phyloP scores from a whole-genome alignment of 106 monocot genomes.

The Platanthera zijinensis region DNA sequence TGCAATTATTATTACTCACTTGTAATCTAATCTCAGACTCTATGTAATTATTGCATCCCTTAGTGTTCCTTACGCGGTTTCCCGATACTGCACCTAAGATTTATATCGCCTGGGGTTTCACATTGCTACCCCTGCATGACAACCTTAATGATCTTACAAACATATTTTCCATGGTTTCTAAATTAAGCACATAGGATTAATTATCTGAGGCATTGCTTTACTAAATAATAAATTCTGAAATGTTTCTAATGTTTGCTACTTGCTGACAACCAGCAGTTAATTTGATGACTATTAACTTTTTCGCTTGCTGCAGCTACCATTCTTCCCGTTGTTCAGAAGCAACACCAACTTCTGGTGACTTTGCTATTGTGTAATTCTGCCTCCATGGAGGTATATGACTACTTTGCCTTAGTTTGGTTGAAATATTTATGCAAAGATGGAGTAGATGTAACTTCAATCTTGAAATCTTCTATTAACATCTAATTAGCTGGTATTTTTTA shows the following conservation, averaged over 20 bases:
- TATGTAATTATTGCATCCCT: too few relatives aligned
- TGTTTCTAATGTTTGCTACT: neutral
- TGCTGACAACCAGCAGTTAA: neutral
- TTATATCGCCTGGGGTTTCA: too few relatives aligned
- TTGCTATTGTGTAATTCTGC: slow-evolving; percentile 91
- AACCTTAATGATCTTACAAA: too few relatives aligned
- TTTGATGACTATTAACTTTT: slow-evolving; percentile 5
- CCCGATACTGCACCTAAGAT: too few relatives aligned
- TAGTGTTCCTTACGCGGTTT: too few relatives aligned
- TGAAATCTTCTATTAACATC: neutral
- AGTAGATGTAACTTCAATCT: neutral
- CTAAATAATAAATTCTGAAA: too few relatives aligned
- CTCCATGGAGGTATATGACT: slow-evolving; percentile 73
- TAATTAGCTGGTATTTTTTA: neutral
- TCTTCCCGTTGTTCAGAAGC: slow-evolving; percentile 94
- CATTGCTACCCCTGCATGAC: too few relatives aligned
- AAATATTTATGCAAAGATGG: neutral
- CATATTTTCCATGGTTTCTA: too few relatives aligned
- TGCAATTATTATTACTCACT: too few relatives aligned
- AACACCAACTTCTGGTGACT: slow-evolving; percentile 96
- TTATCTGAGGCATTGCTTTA: too few relatives aligned
- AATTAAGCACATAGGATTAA: too few relatives aligned
- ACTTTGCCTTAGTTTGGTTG: neutral
- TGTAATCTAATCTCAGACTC: too few relatives aligned
- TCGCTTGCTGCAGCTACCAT: slow-evolving; percentile 50